Conservation (phyloP, 2,329 filamentous ascomycete species). For the Zymoseptoria crescenta region DNA sequence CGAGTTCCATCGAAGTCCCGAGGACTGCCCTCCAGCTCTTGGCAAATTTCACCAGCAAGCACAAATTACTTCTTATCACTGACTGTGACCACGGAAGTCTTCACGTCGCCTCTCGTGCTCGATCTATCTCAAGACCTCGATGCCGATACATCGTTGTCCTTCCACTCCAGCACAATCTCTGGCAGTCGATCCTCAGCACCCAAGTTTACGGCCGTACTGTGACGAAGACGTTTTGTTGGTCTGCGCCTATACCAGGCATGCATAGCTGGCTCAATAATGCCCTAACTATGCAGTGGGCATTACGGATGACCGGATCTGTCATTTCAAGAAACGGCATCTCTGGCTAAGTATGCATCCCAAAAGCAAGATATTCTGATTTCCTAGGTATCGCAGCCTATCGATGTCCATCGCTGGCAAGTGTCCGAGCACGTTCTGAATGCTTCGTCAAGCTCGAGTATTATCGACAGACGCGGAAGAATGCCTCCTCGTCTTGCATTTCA, state of each 20-base stretch:
- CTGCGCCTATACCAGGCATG: background rate
- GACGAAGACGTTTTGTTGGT: background rate
- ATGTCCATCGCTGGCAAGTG: background rate
- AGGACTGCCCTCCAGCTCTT: no score
- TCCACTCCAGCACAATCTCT: background rate
- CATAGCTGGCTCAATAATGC: background rate
- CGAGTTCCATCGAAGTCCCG: no score
- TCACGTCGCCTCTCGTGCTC: no score
- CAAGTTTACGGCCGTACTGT: background rate
- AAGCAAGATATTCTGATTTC: no score
- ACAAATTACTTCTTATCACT: no score
- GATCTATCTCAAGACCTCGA: background rate
- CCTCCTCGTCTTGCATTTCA: background rate
- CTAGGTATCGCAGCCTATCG: no score
- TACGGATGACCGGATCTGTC: background rate
- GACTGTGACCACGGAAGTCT: no score
- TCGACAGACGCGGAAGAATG: no score
- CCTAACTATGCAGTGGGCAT: background rate
- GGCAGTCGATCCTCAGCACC: background rate
- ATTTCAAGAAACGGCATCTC: background rate
- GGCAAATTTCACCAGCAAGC: no score
- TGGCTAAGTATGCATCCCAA: no score
- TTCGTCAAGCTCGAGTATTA: background rate
- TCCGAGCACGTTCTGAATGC: background rate
- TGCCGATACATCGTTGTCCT: background rate